Conservation (phyloP, 805 yeast species). For the Spathaspora arborariae region DNA sequence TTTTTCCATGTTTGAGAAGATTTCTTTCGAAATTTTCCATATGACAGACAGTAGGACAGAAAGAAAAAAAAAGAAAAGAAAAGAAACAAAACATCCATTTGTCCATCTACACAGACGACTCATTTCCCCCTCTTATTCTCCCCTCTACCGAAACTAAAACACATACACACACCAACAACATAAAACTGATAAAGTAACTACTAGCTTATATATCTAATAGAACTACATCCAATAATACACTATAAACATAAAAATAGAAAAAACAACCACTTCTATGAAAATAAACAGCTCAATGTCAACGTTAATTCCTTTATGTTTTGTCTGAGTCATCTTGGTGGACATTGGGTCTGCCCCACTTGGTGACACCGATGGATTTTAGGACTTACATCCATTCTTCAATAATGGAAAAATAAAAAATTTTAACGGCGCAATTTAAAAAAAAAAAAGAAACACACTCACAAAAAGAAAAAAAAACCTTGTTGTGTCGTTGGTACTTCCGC, state of each 20-base stretch:
- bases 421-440: not conserved
- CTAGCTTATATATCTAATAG: too few relatives aligned
- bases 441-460: not conserved
- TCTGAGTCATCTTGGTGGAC: not conserved
- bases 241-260: too few relatives aligned
- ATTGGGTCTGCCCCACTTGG: not conserved
- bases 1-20: not conserved
- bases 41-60: not conserved
- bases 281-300: not conserved
- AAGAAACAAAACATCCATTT: not conserved
- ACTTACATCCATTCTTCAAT: not conserved
- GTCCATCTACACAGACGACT: not conserved
- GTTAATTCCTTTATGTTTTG: too few relatives aligned
- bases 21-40: not conserved
- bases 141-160: not conserved
- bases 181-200: too few relatives aligned
- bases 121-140: not conserved
- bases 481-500: not conserved
- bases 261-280: too few relatives aligned
- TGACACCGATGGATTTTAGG: not conserved
- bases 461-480: not conserved
- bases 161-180: too few relatives aligned
- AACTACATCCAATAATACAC: too few relatives aligned
- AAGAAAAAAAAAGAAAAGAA: not conserved
- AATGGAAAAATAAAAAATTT: not conserved